phyloP scores from a whole-genome alignment of 176 grass and related monocot genomes.

The Thalia dealbata region DNA sequence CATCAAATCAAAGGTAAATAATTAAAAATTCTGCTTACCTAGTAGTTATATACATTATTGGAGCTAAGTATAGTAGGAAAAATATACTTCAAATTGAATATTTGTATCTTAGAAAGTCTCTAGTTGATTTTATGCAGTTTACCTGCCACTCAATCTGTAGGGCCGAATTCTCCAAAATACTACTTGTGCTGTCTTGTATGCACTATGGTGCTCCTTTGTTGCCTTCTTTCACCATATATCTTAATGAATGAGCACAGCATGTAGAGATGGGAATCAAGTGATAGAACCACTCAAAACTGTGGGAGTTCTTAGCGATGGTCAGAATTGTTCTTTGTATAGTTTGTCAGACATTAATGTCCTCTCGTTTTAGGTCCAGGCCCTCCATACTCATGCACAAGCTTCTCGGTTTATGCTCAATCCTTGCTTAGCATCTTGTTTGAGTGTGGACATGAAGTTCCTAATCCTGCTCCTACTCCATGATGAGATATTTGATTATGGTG shows the following conservation, averaged over 20 bases:
- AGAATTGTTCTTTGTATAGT: neutral
- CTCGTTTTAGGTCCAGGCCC: neutral
- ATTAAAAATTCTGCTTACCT: no score
- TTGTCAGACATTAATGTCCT: neutral
- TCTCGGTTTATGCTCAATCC: neutral
- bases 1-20: slow-evolving; percentile 57
- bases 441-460: no score
- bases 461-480: no score
- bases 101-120: neutral
- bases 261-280: neutral
- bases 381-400: neutral
- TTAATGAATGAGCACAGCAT: neutral
- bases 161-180: neutral
- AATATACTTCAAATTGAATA: slow-evolving; percentile 7
- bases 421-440: neutral
- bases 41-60: neutral
- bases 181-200: no score
- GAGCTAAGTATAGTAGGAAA: slow-evolving; percentile 1
- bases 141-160: neutral
- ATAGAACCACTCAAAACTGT: neutral
- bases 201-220: neutral
- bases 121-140: neutral
- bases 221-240: neutral
- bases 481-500: no score
- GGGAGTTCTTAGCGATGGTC: neutral